A percentile compares a stretch with the other conserved stretches of the same genome.
These are phyloP conservation scores for Fusarium acutatum DNA, from an alignment of 2,329 filamentous ascomycete genomes.

Conservation along the genomic window DNA sequence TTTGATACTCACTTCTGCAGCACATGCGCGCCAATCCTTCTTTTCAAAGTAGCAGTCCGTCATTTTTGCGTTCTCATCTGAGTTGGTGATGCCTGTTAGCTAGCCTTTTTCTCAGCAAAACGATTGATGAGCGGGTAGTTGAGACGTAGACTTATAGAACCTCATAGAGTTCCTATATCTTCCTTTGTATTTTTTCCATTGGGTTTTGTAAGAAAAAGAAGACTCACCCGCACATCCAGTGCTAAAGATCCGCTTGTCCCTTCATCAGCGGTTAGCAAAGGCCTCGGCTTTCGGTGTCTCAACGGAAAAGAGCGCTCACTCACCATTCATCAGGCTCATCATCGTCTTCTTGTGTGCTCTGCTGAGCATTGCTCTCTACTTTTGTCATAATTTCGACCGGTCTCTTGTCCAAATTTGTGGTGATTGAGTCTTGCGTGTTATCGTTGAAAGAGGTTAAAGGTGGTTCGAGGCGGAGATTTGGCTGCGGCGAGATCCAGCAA, in stretches of 20 bases:
- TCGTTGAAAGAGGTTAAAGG: constrained; percentile 22
- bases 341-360: constrained; percentile 52
- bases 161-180: not conserved
- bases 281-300: constrained; percentile 37
- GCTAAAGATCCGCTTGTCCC: constrained; percentile 98
- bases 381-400: constrained; percentile 55
- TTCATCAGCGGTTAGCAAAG: constrained; percentile 50
- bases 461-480: constrained; percentile 39
- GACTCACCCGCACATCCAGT: constrained; percentile 86
- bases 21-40: constrained; percentile 93
- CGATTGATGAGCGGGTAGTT: not conserved
- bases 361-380: constrained; percentile 54
- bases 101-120: constrained; percentile 18
- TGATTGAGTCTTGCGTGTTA: not conserved
- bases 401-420: constrained; percentile 36
- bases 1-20: constrained; percentile 76
- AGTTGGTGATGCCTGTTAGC: constrained; percentile 6
- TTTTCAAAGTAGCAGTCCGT: constrained; percentile 96
- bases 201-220: not conserved
- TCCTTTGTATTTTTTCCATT: not conserved
- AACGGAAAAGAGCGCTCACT: constrained; percentile 41
- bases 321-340: constrained; percentile 98
- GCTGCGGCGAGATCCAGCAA: constrained; percentile 28
- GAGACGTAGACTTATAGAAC: not conserved
- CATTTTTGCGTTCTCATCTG: constrained; percentile 88